Evolutionary conservation across 2,329 filamentous ascomycete species (phyloP).

Genomic region (Huntiella decipiens): DNA sequence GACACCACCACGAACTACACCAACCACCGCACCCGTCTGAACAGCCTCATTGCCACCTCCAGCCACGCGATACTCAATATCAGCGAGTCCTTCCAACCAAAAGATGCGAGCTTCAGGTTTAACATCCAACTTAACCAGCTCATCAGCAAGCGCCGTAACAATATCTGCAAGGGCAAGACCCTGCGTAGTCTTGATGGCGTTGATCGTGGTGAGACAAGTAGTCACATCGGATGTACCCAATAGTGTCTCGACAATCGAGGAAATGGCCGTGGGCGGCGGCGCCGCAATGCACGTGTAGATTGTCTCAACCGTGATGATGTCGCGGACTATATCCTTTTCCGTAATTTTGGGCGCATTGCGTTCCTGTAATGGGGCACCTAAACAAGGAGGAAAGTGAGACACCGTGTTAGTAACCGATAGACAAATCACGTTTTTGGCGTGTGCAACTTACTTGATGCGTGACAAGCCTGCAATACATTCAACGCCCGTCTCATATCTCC

Average conservation of each 20-base stretch:
- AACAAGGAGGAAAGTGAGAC: not conserved
- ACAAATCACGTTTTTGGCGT: not conserved
- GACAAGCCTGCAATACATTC: constrained; percentile 91
- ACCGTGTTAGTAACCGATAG: not conserved
- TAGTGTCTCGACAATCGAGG: constrained; percentile 65
- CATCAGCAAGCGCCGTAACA: constrained; percentile 66
- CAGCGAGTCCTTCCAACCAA: constrained; percentile 79
- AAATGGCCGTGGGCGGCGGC: constrained; percentile 75
- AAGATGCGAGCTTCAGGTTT: constrained; percentile 70
- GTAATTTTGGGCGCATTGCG: constrained; percentile 39
- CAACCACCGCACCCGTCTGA: constrained; percentile 84
- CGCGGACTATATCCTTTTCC: constrained; percentile 49
- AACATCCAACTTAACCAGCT: constrained; percentile 66
- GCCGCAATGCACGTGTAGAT: constrained; percentile 98
- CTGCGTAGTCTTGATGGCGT: constrained; percentile 66
- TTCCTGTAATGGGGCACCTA: constrained; percentile 47
- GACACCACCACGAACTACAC: constrained; percentile 69
- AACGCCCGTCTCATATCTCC: constrained; percentile 90
- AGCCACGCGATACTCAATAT: constrained; percentile 80
- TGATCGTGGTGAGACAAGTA: constrained; percentile 72
- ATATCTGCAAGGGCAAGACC: constrained; percentile 89
- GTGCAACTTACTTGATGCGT: constrained; percentile 59
- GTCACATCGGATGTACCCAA: constrained; percentile 74
- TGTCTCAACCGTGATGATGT: constrained; percentile 68
- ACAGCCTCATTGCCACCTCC: constrained; percentile 73